Conservation (phyloP, 2,329 filamentous ascomycete species). For the Exutisphaerella laricina region DNA sequence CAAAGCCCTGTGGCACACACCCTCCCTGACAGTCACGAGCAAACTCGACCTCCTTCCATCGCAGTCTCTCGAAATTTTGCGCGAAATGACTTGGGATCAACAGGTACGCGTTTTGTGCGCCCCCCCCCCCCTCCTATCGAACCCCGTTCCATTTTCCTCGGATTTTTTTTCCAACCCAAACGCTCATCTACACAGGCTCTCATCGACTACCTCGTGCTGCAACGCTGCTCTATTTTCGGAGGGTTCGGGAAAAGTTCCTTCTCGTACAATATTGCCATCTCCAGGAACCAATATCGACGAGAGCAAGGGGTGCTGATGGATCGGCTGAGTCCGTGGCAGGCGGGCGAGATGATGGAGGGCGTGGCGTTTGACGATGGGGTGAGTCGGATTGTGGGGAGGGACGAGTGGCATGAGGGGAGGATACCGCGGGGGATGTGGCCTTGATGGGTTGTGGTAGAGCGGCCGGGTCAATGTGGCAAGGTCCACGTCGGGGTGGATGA, state of each 20-base stretch:
- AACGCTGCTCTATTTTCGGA: slow-evolving; percentile 40
- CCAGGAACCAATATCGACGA: slow-evolving; percentile 33
- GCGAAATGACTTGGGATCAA: slow-evolving; percentile 45
- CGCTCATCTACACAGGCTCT: too few species aligned
- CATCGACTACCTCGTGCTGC: slow-evolving; percentile 49
- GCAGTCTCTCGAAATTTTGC: slow-evolving; percentile 34
- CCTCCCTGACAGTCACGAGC: slow-evolving; percentile 37
- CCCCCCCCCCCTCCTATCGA: too few species aligned
- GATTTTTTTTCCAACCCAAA: too few species aligned
- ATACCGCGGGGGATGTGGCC: slow-evolving; percentile 18
- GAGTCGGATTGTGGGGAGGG: slow-evolving; percentile 25
- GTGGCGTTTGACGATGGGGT: slow-evolving; percentile 29
- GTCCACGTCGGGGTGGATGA: too few species aligned
- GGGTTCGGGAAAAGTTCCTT: slow-evolving; percentile 45
- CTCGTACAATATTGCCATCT: slow-evolving; percentile 45
- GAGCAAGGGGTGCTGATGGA: slow-evolving; percentile 24
- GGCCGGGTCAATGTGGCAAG: neutral
- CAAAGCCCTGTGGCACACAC: slow-evolving; percentile 34
- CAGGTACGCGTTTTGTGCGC: too few species aligned
- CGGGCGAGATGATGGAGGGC: slow-evolving; percentile 18
- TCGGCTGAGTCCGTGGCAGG: slow-evolving; percentile 24
- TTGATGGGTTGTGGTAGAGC: neutral
- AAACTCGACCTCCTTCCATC: slow-evolving; percentile 42
- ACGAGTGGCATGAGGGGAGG: slow-evolving; percentile 23
- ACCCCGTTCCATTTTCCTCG: too few species aligned